Conservation (phyloP, 352 stramenopile species). For the Phytophthora pisi region DNA sequence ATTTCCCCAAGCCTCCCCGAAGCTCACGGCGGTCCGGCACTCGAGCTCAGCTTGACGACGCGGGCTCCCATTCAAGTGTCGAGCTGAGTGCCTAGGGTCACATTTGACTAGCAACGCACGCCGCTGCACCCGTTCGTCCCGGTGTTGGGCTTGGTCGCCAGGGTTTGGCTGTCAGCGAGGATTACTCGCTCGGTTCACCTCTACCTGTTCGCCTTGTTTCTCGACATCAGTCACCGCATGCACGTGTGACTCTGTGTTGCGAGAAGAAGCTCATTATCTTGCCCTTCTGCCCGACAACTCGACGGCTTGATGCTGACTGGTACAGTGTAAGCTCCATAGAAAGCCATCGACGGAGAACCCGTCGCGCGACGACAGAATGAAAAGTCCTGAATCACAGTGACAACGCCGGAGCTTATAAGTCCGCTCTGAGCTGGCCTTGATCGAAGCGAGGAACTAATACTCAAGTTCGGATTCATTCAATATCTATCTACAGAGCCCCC, state of each 20-base stretch:
- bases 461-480: conserved; percentile 15
- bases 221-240: conserved; percentile 1
- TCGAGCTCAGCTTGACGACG: background rate
- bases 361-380: background rate
- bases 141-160: conserved; percentile 19
- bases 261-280: background rate
- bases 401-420: background rate
- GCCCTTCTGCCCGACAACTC: conserved; percentile 7
- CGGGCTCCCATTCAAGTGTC: too few species aligned
- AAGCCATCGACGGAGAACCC: too few species aligned
- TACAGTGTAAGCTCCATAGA: background rate
- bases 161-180: conserved; percentile 17
- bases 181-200: conserved; percentile 12
- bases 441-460: conserved; percentile 7
- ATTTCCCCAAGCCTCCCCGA: background rate
- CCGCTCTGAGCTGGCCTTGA: background rate
- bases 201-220: conserved; percentile 21
- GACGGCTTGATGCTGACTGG: background rate
- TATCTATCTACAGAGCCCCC: conserved; percentile 22
- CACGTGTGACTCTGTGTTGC: conserved; percentile 6
- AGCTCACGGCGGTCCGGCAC: background rate
- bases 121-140: conserved; percentile 11
- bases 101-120: background rate
- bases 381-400: background rate
- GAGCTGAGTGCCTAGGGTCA: background rate